Evolutionary conservation across 2,329 filamentous ascomycete genomes (phyloP), one percentile per base, ranked within the genome.

Genomic region (Magnaporthiopsis incrustans): DNA sequence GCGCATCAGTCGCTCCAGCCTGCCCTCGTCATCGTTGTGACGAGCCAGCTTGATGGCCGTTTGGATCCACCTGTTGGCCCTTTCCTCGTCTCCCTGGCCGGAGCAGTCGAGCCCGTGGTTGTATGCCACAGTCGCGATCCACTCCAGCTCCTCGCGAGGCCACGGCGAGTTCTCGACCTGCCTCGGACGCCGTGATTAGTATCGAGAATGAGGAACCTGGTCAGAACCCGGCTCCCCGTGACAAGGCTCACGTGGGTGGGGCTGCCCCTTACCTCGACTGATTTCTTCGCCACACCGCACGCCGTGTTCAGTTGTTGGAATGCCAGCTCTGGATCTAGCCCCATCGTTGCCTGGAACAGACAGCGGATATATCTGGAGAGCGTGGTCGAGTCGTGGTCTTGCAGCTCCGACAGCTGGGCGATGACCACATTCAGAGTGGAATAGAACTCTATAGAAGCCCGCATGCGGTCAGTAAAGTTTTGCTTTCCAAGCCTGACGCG

Each of bases 351-450:
- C 66, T 90, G 88, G 67, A 94, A 90, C 2, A 95, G 79, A 69
- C 90, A 92, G 1, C 91, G 85, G 59, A 94, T 83, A 78, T 95
- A 96, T 69, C 89, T 89, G 10, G 89, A 84, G 1, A 96, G 78
- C 68, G 85, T 87, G 1, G 73, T 71, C 5, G 79, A 78, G 66
- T 89, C 81, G 59, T 87, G 85, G 0, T 74, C 70, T 25, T 86
- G 81, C 1, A 86, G 74, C 1, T 75, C 78, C 75, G 85, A 89
- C 25, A 89, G 86, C 60, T 86, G 79, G 69, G 90, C 89, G 70
- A 95, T 84, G 65, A 93, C 86, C 66, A 86, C 83, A 60, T 88
- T 83, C 65, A 92, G 78, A 0, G 77, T 81, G 1, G 75, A 73
- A 67, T 81, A 84, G 15, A 84, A 68, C 1, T 80, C 82, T 87